These are phyloP conservation scores for Globisporangium paddicum DNA, from an alignment of 352 stramenopile genomes.

Conservation along the genomic window DNA sequence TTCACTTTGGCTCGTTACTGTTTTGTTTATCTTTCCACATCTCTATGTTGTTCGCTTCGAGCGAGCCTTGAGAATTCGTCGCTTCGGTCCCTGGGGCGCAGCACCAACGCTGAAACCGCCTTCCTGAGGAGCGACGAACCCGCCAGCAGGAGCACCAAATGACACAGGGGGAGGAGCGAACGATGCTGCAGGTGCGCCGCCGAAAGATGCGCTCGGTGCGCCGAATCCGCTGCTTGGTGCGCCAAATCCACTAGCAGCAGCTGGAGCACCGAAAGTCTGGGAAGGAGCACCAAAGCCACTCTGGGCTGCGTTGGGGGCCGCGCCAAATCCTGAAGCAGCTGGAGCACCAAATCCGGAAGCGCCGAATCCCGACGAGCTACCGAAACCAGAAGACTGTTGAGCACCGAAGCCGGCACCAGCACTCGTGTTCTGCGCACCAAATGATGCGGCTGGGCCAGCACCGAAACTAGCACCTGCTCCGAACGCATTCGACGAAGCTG, in stretches of 20 bases:
- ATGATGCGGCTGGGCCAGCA: slow-evolving; percentile 2
- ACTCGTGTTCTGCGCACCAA: slow-evolving; percentile 12
- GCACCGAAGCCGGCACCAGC: neutral
- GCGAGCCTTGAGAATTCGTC: slow-evolving; percentile 54
- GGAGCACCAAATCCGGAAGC: slow-evolving; percentile 10
- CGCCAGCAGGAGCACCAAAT: slow-evolving; percentile 15
- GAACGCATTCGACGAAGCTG: slow-evolving; percentile 11
- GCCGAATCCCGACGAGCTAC: slow-evolving; percentile 23
- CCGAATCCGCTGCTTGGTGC: slow-evolving; percentile 9
- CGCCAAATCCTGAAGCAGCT: slow-evolving; percentile 16
- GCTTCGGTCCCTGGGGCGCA: slow-evolving; percentile 43
- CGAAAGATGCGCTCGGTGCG: slow-evolving; percentile 16
- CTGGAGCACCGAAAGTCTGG: slow-evolving; percentile 10
- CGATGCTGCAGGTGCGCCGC: slow-evolving; percentile 11
- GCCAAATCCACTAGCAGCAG: slow-evolving; percentile 21
- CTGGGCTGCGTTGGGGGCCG: slow-evolving; percentile 3
- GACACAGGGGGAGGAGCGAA: slow-evolving; percentile 26
- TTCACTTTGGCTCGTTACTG: neutral
- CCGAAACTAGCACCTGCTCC: slow-evolving; percentile 1
- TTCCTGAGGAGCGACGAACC: slow-evolving; percentile 29
- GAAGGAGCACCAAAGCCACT: slow-evolving; percentile 6
- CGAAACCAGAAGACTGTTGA: slow-evolving; percentile 23
- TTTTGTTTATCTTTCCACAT: slow-evolving; percentile 7
- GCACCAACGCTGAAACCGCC: slow-evolving; percentile 68
- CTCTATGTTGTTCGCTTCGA: slow-evolving; percentile 22